Conservation (phyloP, 305 asterid species). For the Fraxinus floribunda region DNA sequence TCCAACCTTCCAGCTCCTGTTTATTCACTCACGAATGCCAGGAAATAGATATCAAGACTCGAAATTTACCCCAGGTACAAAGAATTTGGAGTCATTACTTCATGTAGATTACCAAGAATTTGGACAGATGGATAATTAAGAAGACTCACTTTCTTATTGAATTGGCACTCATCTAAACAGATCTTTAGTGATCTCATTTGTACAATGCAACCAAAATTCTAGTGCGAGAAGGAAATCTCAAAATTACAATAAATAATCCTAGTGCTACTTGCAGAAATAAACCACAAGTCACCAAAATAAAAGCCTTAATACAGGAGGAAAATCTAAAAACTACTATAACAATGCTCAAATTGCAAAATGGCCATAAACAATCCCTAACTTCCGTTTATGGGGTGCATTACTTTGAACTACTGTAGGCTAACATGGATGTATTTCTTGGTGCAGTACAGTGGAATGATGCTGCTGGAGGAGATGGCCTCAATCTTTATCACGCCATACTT, state of each 20-base stretch:
- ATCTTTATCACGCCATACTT: conserved; percentile 90
- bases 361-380: background rate
- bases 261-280: background rate
- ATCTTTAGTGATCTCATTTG: background rate
- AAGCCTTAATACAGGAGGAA: background rate
- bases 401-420: background rate
- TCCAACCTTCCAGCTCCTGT: background rate
- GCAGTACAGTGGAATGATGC: conserved; percentile 95
- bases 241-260: background rate
- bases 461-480: conserved; percentile 96
- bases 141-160: background rate
- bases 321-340: background rate
- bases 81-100: background rate
- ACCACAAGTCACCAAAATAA: background rate
- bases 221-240: background rate
- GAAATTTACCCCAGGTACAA: background rate
- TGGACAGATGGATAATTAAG: background rate
- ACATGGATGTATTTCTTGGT: conserved; percentile 23
- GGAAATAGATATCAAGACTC: background rate
- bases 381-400: background rate
- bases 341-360: background rate
- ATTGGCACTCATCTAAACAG: background rate
- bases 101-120: background rate
- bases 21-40: background rate
- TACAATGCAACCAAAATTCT: background rate